phyloP scores from a whole-genome alignment of 768 basidiomycete species.

The Suillus hirtellus region DNA sequence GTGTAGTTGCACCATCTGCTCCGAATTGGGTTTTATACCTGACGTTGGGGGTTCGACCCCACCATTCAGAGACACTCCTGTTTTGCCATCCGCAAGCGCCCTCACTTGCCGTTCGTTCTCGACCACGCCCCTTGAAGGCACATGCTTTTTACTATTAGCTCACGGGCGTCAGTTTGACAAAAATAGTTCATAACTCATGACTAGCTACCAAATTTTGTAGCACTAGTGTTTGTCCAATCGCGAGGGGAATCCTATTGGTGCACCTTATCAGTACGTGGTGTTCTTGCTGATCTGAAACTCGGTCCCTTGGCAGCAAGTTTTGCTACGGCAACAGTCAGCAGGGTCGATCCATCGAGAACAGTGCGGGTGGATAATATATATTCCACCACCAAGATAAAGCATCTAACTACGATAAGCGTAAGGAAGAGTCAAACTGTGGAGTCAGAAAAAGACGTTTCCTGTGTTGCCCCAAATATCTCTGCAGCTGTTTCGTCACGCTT shows the following conservation, averaged over 20 bases:
- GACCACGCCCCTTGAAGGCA: background rate
- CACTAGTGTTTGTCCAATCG: background rate
- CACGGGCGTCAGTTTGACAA: background rate
- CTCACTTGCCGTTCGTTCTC: no score
- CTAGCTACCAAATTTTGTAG: background rate
- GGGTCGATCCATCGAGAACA: background rate
- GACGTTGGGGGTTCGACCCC: background rate
- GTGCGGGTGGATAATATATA: background rate
- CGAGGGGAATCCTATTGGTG: background rate
- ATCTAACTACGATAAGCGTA: background rate
- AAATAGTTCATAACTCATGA: background rate
- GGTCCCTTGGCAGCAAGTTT: background rate
- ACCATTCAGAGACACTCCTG: no score
- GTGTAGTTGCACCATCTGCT: background rate
- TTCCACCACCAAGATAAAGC: background rate
- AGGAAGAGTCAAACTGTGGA: background rate
- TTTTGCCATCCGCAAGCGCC: no score
- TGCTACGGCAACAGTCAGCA: background rate
- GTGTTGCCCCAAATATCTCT: constrained; percentile 58
- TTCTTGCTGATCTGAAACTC: background rate
- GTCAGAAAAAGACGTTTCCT: constrained; percentile 54
- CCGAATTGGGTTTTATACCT: background rate
- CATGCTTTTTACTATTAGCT: background rate
- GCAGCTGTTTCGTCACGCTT: constrained; percentile 55
- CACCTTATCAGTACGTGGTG: background rate